Conservation (phyloP, 805 yeast species). For the Starmerella sp. region DNA sequence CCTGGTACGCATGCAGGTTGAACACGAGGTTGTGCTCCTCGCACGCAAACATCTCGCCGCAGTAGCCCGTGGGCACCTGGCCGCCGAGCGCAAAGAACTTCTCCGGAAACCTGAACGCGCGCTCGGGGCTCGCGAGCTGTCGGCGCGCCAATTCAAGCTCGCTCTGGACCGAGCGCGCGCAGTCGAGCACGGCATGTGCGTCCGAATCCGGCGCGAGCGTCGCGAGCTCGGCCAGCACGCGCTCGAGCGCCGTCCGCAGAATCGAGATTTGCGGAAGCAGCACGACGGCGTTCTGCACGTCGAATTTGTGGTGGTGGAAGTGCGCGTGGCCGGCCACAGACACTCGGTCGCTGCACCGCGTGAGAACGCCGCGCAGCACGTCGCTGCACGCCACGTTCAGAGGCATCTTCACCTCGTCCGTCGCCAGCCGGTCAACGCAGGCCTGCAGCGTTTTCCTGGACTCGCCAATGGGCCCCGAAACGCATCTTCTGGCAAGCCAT, state of each 20-base stretch:
- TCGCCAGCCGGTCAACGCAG: neutral
- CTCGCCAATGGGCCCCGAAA: neutral
- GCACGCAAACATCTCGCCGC: slow-evolving; percentile 14
- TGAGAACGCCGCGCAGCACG: slow-evolving; percentile 10
- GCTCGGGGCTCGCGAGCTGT: slow-evolving; percentile 6
- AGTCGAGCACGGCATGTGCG: neutral
- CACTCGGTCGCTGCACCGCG: slow-evolving; percentile 1
- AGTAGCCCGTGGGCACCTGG: slow-evolving; percentile 5
- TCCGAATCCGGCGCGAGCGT: neutral
- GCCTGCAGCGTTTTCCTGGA: neutral
- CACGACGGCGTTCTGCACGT: neutral
- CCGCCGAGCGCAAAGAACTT: neutral
- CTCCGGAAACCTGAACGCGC: slow-evolving; percentile 9
- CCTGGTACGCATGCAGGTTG: slow-evolving; percentile 15
- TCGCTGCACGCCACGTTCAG: slow-evolving; percentile 17
- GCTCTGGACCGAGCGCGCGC: neutral
- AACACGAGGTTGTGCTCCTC: slow-evolving; percentile 11
- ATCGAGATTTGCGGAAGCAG: slow-evolving; percentile 4
- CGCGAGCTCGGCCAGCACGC: slow-evolving; percentile 1
- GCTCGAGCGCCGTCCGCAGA: slow-evolving; percentile 4
- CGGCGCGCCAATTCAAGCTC: neutral
- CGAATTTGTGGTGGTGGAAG: slow-evolving; percentile 2
- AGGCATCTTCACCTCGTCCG: slow-evolving; percentile 9
- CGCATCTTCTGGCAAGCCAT: neutral
- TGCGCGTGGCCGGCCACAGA: slow-evolving; percentile 5